Evolutionary conservation across 768 basidiomycete species (phyloP), one percentile per base, ranked within the genome.

Genomic region (Clathrus columnatus): DNA sequence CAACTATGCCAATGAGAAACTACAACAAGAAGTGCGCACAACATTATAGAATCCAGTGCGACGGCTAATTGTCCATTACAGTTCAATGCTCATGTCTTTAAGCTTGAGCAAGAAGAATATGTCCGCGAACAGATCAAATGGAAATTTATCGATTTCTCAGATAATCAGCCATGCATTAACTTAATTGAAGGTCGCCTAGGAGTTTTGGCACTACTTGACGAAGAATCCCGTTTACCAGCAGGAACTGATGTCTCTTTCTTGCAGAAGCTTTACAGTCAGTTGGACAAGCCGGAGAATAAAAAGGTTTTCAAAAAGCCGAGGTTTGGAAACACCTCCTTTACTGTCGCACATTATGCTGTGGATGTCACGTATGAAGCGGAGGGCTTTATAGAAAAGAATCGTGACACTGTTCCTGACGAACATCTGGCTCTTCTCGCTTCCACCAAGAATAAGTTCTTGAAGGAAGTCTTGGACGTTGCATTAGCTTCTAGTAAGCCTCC

Each of bases 71-170:
- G 27, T 17, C 5, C 17, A 10, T 48, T 56, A 6, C 61, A 96
- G 90, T 99, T 99, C 75, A 98, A 98, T 64, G 96, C 95, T 1
- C 96, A 99, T 67, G 96, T 99, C 48, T 93, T 92, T 81, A 94
- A 98, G 76, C 82, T 99, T 42, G 96, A 99, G 67, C 96, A 99
- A 74, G 96, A 98, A 68, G 96, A 99, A 72, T 99, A 99, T 65
- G 83, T 98, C 50, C 91, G 95, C 61, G 96, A 99, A 67, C 79
- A 96, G 70, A 99, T 99, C 67, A 92, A 96, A 68, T 99, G 96
- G 96, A 97, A 90, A 7, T 98, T 98, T 72, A 99, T 99, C 68
- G 95, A 98, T 64, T 99, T 96, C 69, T 91, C 91, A 8, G 96
- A 99, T 70, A 99, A 99, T 65, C 96, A 98, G 65, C 92, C 92